Evolutionary conservation across 2,329 filamentous ascomycete genomes (phyloP), one percentile per base, ranked within the genome.

Genomic region (Xylaria polymorpha): DNA sequence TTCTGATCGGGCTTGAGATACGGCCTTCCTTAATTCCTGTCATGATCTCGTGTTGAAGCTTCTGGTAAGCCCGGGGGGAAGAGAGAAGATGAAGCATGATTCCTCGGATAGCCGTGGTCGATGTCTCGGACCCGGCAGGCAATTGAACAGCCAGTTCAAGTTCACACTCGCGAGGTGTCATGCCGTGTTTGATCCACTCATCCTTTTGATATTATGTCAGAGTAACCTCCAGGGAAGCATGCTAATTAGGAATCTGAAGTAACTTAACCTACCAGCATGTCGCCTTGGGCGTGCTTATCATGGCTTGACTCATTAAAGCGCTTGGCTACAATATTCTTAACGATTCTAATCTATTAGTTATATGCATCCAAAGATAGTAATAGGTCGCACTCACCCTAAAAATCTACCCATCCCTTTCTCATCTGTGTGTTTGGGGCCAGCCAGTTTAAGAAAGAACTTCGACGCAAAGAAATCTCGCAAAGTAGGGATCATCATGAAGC

Each of bases 111-210:
- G 71, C 71, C 4, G 74, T 73, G 1, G 73, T 71, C 14, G 73
- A 68, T 8, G 74, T 76, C 48, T 76, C 74, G 10, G 70, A 68
- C 18, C 74, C 74, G 8, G 74, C 73, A 12, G 71, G 71, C 4
- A 76, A n/a, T 22, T 76, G 73, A 7, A 75, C 14, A 10, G 71
- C 66, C n/a, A 76, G 55, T 51, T 77, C 76, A 15, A 75, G 35
- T 48, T 76, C 73, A n/a, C 72, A 74, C 64, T 77, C 72, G 3
- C 67, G 67, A 1, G 64, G 72, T n/a, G 73, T 72, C 56, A 76
- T 43, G 8, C 73, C 74, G 20, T 74, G 61, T 15, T 71, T 74
- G 5, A 77, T 71, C 75, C 75, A 77, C 41, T 74, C 74, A 51
- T 74, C 74, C 74, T 77, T 39, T 14, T 12, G n/a, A n/a, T n/a